Base-by-base conservation (phyloP, 495 filamentous ascomycete genomes). In the Aspergillus leporis region DNA sequence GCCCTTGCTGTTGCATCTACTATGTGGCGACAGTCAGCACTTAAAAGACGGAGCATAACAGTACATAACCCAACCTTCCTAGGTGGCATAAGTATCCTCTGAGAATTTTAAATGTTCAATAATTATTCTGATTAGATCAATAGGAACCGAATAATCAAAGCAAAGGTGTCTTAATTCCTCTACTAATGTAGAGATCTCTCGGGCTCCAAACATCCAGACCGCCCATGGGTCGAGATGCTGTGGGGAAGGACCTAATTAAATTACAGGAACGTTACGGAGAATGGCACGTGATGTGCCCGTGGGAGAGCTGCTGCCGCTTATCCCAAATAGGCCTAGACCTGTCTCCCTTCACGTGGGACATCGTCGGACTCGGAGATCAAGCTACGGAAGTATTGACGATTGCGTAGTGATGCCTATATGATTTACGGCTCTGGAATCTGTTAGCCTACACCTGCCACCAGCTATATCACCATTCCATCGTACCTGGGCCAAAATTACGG, bases 291-390 rank as follows among this genome's bases (percentile, higher is more conserved):
- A 47, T 5, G 16, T 23, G 19, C 3, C 21, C 43, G 43, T n/a
- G 19, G 43, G 3, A 47, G 19, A 47, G 19, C 19, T 5, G 18
- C 23, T 47, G 10, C 25, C 30, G 32, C 52, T 56, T 51, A 38
- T n/a, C 59, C 53, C n/a, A 48, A 47, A 36, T 5, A 25, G 53
- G 52, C 45, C 51, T 53, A 31, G 51, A 21, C 32, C 6, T 19
- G n/a, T 53, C 32, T 25, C 51, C 46, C 49, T 53, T 58, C 55
- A 58, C 55, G 60, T 59, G 56, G 56, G 38, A 49, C 49, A 30
- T 47, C 30, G 13, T 52, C 59, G 59, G 60, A 58, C 14, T 52
- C 59, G 59, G 60, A 58, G 60, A 62, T 58, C 49, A 5, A 52
- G 48, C 49, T 55, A 22, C 32, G 31, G 45, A 34, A 32, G 43